phyloP scores from a whole-genome alignment of 441 rosid species.

The Manihot esculenta region DNA sequence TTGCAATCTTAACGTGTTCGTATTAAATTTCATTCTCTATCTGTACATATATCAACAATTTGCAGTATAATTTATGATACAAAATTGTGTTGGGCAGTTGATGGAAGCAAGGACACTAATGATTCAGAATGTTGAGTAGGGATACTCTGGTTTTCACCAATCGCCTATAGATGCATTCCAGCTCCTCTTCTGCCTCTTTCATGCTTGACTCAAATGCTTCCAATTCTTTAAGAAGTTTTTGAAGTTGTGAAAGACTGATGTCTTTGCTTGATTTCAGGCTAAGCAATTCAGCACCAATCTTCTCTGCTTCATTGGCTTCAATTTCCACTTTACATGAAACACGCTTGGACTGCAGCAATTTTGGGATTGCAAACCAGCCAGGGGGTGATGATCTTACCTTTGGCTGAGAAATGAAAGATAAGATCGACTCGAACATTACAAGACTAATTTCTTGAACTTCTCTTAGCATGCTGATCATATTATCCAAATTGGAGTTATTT shows the following conservation, averaged over 20 bases:
- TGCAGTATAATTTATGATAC: no score
- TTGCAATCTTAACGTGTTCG: no score
- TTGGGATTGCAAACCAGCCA: constrained; percentile 41
- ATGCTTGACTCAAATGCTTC: constrained; percentile 21
- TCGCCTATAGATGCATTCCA: constrained; percentile 29
- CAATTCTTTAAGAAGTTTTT: constrained; percentile 18
- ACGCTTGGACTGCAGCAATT: constrained; percentile 30
- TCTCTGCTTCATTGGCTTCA: neutral
- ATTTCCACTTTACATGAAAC: constrained; percentile 2
- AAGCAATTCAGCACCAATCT: constrained; percentile 17
- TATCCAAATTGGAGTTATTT: neutral
- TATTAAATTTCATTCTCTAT: no score
- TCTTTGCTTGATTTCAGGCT: constrained; percentile 22
- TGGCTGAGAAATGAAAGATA: constrained; percentile 31
- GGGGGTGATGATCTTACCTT: constrained; percentile 22
- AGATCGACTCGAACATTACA: constrained; percentile 33
- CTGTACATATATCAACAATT: no score
- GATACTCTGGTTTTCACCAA: constrained; percentile 31
- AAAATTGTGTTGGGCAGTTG: no score
- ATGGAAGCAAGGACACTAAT: no score
- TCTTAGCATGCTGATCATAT: constrained; percentile 16
- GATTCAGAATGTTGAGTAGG: constrained; percentile 35
- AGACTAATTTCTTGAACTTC: constrained; percentile 25
- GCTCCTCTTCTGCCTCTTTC: constrained; percentile 27
- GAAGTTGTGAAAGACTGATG: no score